These are phyloP conservation scores for Pyrenophora graminea DNA, from an alignment of 2,329 filamentous ascomycete species.

Conservation along the genomic window DNA sequence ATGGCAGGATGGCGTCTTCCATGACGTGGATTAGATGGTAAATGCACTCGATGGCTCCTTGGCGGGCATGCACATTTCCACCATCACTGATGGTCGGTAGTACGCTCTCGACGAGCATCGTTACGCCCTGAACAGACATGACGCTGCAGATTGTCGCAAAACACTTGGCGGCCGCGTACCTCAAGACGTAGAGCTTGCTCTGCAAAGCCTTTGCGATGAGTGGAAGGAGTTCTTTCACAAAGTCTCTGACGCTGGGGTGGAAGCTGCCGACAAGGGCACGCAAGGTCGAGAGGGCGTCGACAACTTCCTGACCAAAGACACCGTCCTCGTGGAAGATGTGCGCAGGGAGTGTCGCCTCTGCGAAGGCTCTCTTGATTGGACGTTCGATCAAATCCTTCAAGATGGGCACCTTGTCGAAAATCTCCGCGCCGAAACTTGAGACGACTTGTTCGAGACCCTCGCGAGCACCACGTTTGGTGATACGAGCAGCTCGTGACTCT, in stretches of 20 bases:
- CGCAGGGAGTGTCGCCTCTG: conserved; percentile 66
- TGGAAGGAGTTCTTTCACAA: conserved; percentile 82
- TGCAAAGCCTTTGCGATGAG: conserved; percentile 85
- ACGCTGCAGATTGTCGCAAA: conserved; percentile 97
- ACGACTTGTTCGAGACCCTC: conserved; percentile 90
- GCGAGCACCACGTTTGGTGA: conserved; percentile 90
- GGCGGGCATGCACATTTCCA: conserved; percentile 82
- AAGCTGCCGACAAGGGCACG: conserved; percentile 93
- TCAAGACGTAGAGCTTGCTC: conserved; percentile 85
- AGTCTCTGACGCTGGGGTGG: conserved; percentile 72
- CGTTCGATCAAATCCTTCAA: conserved; percentile 79
- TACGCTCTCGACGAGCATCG: conserved; percentile 89
- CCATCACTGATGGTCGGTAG: conserved; percentile 90
- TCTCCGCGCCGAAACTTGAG: conserved; percentile 72
- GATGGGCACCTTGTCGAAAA: conserved; percentile 85
- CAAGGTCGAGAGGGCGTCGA: conserved; percentile 91
- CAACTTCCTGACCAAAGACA: conserved; percentile 83
- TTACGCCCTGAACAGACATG: conserved; percentile 94
- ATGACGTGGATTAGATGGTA: conserved; percentile 98
- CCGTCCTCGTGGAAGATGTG: conserved; percentile 75
- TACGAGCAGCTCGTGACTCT: conserved; percentile 85
- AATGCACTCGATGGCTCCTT: conserved; percentile 92
- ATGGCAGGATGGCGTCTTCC: conserved; percentile 93
- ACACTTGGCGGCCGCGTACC: conserved; percentile 96
- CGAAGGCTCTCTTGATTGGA: conserved; percentile 76